Conservation (phyloP, 495 filamentous ascomycete species). For the Copromyces sp. region DNA sequence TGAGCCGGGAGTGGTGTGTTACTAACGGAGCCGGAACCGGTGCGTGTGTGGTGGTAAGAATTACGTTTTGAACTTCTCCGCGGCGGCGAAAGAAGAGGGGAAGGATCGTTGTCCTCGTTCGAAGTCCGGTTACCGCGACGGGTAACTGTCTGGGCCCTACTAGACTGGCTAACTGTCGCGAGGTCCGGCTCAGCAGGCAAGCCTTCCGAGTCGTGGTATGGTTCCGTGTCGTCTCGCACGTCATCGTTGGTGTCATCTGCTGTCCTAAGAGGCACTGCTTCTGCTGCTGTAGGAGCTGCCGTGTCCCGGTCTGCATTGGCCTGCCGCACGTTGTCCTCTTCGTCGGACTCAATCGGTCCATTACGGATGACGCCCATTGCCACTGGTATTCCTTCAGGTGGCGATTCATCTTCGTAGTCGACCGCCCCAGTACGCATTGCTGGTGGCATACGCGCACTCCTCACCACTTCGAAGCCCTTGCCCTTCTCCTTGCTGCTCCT, state of each 20-base stretch:
- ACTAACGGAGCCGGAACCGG: conserved; percentile 10
- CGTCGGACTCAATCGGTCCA: conserved; percentile 49
- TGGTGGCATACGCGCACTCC: conserved; percentile 64
- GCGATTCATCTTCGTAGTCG: conserved; percentile 41
- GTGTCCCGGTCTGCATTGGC: conserved; percentile 11
- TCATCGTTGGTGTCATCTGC: conserved; percentile 31
- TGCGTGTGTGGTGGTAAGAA: conserved; percentile 17
- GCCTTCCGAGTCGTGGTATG: conserved; percentile 4
- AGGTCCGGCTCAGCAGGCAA: background rate
- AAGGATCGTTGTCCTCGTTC: conserved; percentile 32
- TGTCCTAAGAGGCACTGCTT: conserved; percentile 33
- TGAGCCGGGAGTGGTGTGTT: conserved; percentile 5
- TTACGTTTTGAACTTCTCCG: conserved; percentile 54
- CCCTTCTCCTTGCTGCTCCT: conserved; percentile 80
- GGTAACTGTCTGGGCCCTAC: background rate
- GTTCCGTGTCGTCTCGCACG: conserved; percentile 27
- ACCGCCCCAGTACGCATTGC: conserved; percentile 44
- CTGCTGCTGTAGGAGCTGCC: conserved; percentile 20
- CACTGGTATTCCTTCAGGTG: conserved; percentile 47
- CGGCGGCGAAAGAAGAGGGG: conserved; percentile 28
- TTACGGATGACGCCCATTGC: conserved; percentile 46
- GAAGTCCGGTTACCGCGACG: background rate
- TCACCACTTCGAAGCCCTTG: conserved; percentile 93
- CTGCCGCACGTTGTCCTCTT: conserved; percentile 34
- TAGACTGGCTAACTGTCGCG: background rate